Evolutionary conservation across 805 yeast genomes (phyloP).

Genomic region (Myxozyma monticola): DNA sequence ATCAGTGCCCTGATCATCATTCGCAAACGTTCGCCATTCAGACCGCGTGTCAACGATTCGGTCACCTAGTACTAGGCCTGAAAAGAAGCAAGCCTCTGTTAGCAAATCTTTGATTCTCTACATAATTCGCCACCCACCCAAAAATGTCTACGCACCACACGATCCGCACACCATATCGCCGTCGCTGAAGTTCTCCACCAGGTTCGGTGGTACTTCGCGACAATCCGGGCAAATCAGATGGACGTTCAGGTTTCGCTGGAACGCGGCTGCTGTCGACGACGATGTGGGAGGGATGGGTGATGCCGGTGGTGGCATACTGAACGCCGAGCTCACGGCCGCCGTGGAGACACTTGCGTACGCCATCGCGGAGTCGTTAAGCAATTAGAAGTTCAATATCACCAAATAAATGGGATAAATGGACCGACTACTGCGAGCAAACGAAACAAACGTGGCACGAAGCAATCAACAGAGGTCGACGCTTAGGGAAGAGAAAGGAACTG

Average conservation of each 20-base stretch:
- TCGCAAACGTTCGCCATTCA: constrained; percentile 98
- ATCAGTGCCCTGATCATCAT: constrained; percentile 96
- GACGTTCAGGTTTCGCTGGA: constrained; percentile 64
- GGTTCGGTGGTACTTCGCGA: constrained; percentile 90
- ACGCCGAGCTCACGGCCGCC: too few species aligned
- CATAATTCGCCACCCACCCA: not conserved
- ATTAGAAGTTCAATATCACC: too few species aligned
- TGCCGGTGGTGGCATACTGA: too few species aligned
- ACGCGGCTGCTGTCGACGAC: constrained; percentile 9
- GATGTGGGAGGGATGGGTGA: not conserved
- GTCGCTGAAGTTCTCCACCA: constrained; percentile 91
- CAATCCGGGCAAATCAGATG: constrained; percentile 94
- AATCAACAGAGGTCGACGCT: constrained; percentile 5
- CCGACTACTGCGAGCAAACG: not conserved
- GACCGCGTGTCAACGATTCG: constrained; percentile 91
- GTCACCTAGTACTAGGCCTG: constrained; percentile 74
- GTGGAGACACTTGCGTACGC: too few species aligned
- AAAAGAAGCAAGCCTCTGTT: not conserved
- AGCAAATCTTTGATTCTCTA: not conserved
- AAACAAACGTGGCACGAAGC: too few species aligned
- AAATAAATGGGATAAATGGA: constrained; percentile 8
- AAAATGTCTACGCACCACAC: constrained; percentile 58
- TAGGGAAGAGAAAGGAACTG: constrained; percentile 1
- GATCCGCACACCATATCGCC: constrained; percentile 98
- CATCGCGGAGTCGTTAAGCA: too few species aligned